Percentiles rank a stretch among this genome's conserved stretches.
Evolutionary conservation across 768 basidiomycete species (phyloP).

Genomic region (Suillus subaureus): DNA sequence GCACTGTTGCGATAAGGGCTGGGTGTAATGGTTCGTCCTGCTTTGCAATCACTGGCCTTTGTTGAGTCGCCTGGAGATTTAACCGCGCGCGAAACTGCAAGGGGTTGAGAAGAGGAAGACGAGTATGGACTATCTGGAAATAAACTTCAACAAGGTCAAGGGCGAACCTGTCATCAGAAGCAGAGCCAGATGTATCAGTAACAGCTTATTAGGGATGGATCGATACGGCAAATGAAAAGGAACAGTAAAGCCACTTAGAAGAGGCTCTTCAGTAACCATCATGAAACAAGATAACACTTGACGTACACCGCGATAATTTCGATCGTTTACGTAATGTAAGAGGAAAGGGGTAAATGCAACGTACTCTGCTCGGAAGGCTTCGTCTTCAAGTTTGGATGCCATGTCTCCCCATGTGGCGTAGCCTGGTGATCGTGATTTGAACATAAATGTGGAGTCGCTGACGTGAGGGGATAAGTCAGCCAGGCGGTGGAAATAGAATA

Average conservation of each 20-base stretch:
- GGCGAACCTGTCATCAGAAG: conserved; percentile 64
- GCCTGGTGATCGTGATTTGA: conserved; percentile 43
- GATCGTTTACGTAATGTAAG: conserved; percentile 33
- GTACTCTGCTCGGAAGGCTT: conserved; percentile 81
- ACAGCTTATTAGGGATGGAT: conserved; percentile 15
- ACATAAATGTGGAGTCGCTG: conserved; percentile 42
- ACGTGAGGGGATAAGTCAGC: conserved; percentile 17
- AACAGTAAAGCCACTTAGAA: conserved; percentile 17
- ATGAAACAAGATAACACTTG: conserved; percentile 17
- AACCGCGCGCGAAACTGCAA: conserved; percentile 76
- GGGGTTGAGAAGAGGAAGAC: conserved; percentile 86
- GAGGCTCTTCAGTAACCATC: conserved; percentile 23
- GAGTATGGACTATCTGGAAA: conserved; percentile 90
- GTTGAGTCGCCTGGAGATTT: conserved; percentile 38
- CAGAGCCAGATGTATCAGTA: conserved; percentile 14
- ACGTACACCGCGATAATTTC: conserved; percentile 27
- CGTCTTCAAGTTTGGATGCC: conserved; percentile 70
- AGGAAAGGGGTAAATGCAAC: conserved; percentile 44
- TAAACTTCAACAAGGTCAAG: conserved; percentile 93
- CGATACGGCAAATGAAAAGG: conserved; percentile 33
- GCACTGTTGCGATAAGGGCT: conserved; percentile 79
- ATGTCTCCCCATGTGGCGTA: conserved; percentile 78
- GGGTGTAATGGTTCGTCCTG: conserved; percentile 59
- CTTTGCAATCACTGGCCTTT: conserved; percentile 25
- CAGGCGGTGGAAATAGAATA: conserved; percentile 21